Evolutionary conservation across 306 rosid species (phyloP).

Genomic region (Trichosanthes truncata): DNA sequence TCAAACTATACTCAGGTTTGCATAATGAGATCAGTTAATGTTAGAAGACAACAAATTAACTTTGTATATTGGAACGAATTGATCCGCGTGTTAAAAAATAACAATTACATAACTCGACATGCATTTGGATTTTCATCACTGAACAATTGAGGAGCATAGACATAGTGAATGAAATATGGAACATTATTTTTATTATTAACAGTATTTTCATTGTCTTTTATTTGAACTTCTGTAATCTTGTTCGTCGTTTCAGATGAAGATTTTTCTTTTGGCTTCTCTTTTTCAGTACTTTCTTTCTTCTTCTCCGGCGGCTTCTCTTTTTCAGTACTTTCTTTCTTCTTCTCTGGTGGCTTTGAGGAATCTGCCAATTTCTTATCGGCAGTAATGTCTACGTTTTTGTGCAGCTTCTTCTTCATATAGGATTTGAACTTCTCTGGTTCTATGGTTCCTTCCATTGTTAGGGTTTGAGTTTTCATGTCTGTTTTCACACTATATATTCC

Average conservation of each 20-base stretch:
- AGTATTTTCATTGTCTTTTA: constrained; percentile 14
- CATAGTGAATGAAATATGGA: constrained; percentile 73
- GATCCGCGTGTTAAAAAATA: too few species aligned
- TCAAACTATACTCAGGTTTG: too few species aligned
- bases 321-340: not conserved
- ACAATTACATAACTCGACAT: constrained; percentile 29
- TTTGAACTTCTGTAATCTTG: constrained; percentile 28
- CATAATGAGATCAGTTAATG: too few species aligned
- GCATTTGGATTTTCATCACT: constrained; percentile 93
- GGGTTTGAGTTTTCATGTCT: constrained; percentile 45
- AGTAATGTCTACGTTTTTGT: constrained; percentile 53
- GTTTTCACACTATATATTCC: constrained; percentile 60
- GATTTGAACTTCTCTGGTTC: constrained; percentile 46
- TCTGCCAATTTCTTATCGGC: constrained; percentile 24
- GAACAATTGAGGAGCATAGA: constrained; percentile 55
- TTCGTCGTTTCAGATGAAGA: constrained; percentile 18
- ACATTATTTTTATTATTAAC: constrained; percentile 5
- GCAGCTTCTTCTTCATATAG: constrained; percentile 43
- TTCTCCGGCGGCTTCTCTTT: not conserved
- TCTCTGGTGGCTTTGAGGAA: not conserved
- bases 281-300: not conserved
- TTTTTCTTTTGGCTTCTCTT: constrained; percentile 10
- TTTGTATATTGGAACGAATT: too few species aligned
- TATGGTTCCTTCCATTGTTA: constrained; percentile 59
- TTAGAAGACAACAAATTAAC: too few species aligned